These are phyloP conservation scores for Lodderomyces metapsilosis DNA, from an alignment of 1,139 yeast species.

Conservation along the genomic window DNA sequence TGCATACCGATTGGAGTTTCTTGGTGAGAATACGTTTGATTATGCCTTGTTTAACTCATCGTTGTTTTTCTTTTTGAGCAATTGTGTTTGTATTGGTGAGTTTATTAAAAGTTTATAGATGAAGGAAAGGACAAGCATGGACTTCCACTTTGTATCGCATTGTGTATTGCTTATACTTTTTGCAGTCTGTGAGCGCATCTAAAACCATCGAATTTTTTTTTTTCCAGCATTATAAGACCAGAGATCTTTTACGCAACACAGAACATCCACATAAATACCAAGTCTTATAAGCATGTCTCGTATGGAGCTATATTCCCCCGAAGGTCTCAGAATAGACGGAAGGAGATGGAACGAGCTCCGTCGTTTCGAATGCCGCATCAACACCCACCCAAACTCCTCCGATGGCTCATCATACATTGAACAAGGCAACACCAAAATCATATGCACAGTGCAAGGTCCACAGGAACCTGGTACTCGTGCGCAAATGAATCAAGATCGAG, in stretches of 20 bases:
- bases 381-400: slow-evolving; percentile 83
- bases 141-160: too few relatives aligned
- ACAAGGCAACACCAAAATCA: slow-evolving; percentile 88
- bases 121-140: not conserved
- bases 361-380: slow-evolving; percentile 72
- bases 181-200: not conserved
- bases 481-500: slow-evolving; percentile 45
- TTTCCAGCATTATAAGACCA: not conserved
- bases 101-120: slow-evolving; percentile 33
- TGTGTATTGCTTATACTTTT: too few relatives aligned
- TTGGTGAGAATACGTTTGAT: slow-evolving; percentile 67
- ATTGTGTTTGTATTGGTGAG: slow-evolving; percentile 60
- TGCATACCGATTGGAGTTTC: slow-evolving; percentile 80
- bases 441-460: slow-evolving; percentile 88
- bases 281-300: slow-evolving; percentile 7
- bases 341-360: slow-evolving; percentile 93
- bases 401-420: slow-evolving; percentile 94
- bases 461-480: slow-evolving; percentile 66
- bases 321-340: slow-evolving; percentile 90
- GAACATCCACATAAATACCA: too few relatives aligned
- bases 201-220: not conserved
- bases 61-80: slow-evolving; percentile 63
- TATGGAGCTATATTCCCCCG: slow-evolving; percentile 85
- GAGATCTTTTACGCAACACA: too few relatives aligned
- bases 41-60: slow-evolving; percentile 61